Evolutionary conservation across 2,329 filamentous ascomycete genomes (phyloP).

Genomic region (Neocatenulostroma microsporum): DNA sequence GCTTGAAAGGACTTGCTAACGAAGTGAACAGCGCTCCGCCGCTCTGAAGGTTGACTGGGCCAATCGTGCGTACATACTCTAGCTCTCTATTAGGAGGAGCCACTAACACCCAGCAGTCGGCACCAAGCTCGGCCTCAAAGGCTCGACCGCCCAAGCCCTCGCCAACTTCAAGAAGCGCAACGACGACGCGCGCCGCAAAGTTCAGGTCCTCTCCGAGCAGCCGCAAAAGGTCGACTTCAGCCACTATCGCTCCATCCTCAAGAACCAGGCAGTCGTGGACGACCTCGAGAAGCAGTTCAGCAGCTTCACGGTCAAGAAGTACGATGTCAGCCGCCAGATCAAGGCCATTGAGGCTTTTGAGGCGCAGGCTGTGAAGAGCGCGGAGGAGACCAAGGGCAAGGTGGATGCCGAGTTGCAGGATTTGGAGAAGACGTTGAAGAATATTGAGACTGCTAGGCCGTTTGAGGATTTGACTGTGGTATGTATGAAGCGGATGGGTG

Average conservation of each 20-base stretch:
- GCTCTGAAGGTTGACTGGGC: constrained; percentile 99
- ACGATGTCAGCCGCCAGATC: constrained; percentile 88
- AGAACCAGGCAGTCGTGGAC: constrained; percentile 92
- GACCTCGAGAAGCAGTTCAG: constrained; percentile 96
- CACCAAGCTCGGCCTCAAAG: constrained; percentile 89
- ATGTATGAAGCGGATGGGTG: constrained; percentile 44
- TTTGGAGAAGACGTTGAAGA: constrained; percentile 87
- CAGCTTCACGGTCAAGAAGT: constrained; percentile 82
- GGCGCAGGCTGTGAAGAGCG: constrained; percentile 92
- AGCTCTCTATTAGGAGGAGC: too few species aligned
- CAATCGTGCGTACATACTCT: constrained; percentile 55
- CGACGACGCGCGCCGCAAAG: constrained; percentile 93
- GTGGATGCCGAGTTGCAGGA: constrained; percentile 93
- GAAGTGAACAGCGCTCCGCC: constrained; percentile 70
- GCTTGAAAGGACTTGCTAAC: constrained; percentile 13
- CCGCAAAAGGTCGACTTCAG: constrained; percentile 84
- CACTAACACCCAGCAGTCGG: too few species aligned
- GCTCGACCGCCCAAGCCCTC: constrained; percentile 84
- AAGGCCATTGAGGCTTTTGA: constrained; percentile 99
- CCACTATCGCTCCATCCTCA: constrained; percentile 83
- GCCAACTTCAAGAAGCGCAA: constrained; percentile 99
- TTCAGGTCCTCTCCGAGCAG: constrained; percentile 74
- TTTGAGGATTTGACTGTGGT: constrained; percentile 97
- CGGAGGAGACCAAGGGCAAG: constrained; percentile 91
- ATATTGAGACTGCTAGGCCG: constrained; percentile 91